These are phyloP conservation scores for Oemleria cerasiformis DNA, from an alignment of 306 rosid genomes.

Conservation along the genomic window DNA sequence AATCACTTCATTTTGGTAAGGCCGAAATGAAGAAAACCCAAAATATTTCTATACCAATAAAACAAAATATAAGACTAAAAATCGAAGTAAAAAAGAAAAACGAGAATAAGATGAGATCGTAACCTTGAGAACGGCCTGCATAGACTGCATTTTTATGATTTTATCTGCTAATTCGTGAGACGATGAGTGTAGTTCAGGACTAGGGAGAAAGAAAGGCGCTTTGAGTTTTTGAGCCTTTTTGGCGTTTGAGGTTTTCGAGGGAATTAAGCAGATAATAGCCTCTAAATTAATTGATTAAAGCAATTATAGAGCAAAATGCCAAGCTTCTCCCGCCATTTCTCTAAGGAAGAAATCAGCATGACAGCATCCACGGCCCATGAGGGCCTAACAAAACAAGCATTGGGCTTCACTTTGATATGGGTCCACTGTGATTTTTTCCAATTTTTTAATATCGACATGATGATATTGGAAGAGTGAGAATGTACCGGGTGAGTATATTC, in stretches of 20 bases:
- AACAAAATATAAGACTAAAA: neutral
- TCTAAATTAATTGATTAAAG: neutral
- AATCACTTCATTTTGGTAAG: conserved; percentile 65
- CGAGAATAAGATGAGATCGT: neutral
- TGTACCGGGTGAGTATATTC: too few relatives aligned
- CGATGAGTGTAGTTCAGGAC: neutral
- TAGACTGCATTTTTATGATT: conserved; percentile 10
- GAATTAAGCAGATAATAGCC: neutral
- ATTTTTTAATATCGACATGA: too few relatives aligned
- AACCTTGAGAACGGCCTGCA: conserved; percentile 61
- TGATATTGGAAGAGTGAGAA: too few relatives aligned
- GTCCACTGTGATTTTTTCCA: too few relatives aligned
- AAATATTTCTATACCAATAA: conserved; percentile 48
- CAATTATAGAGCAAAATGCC: neutral
- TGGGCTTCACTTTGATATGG: too few relatives aligned
- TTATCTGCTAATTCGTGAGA: neutral
- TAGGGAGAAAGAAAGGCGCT: neutral
- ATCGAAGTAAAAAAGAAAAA: neutral
- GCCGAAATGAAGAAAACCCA: conserved; percentile 69
- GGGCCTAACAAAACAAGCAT: neutral
- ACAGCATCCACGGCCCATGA: neutral
- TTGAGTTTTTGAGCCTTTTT: neutral
- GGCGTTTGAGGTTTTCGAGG: neutral
- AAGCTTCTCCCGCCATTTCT: conserved; percentile 20
- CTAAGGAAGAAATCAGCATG: neutral